Evolutionary conservation across 2,329 filamentous ascomycete species (phyloP).

Genomic region (Alternaria rosae): DNA sequence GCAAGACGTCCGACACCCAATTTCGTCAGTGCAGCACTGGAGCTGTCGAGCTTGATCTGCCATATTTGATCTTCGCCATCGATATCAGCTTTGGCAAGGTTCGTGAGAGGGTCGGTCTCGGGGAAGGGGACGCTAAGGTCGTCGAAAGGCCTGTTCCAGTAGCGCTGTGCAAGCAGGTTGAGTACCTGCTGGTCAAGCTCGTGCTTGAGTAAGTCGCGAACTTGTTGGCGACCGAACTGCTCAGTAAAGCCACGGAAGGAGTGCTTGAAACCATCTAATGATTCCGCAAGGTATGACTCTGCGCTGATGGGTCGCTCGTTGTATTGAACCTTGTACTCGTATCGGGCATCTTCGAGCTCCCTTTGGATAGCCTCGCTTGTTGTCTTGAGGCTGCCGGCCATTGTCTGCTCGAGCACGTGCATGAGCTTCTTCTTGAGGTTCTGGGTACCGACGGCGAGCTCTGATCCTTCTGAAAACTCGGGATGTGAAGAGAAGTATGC

Average conservation of each 20-base stretch:
- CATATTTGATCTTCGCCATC: conserved; percentile 79
- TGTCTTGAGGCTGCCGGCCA: conserved; percentile 88
- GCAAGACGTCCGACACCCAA: conserved; percentile 91
- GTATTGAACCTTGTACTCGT: conserved; percentile 99
- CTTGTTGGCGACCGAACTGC: conserved; percentile 85
- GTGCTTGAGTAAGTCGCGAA: conserved; percentile 86
- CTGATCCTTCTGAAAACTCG: conserved; percentile 77
- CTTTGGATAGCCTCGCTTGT: conserved; percentile 93
- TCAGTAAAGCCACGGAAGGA: conserved; percentile 95
- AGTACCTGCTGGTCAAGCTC: conserved; percentile 95
- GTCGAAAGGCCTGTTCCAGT: conserved; percentile 96
- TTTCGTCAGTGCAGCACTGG: conserved; percentile 88
- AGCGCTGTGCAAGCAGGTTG: conserved; percentile 88
- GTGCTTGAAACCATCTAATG: conserved; percentile 95
- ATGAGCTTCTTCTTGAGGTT: conserved; percentile 94
- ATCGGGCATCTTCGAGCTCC: conserved; percentile 94
- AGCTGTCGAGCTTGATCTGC: conserved; percentile 93
- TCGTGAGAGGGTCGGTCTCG: conserved; percentile 75
- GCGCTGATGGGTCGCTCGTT: conserved; percentile 94
- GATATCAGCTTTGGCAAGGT: conserved; percentile 84
- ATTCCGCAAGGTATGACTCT: conserved; percentile 95
- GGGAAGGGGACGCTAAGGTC: conserved; percentile 72
- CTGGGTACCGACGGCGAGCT: conserved; percentile 80
- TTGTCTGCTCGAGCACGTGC: conserved; percentile 94
- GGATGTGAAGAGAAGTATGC: conserved; percentile 87